phyloP scores from a whole-genome alignment of 2,329 filamentous ascomycete species.

The Cercospora sojina region DNA sequence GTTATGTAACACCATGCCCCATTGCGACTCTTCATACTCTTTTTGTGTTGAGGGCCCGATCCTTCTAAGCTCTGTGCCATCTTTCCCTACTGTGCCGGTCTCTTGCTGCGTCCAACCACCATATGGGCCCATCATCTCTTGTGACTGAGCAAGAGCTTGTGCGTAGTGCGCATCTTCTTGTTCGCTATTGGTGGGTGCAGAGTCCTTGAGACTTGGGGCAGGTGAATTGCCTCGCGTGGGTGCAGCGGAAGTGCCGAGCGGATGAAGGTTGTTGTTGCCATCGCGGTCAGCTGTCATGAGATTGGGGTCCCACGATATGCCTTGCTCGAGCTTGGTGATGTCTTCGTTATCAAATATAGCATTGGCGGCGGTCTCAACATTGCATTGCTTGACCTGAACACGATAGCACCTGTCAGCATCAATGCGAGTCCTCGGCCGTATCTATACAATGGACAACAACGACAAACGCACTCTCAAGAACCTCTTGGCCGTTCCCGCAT shows the following conservation, averaged over 20 bases:
- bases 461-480: conserved; percentile 33
- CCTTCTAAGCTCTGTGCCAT: conserved; percentile 38
- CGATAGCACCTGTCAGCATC: conserved; percentile 7
- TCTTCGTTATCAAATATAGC: conserved; percentile 38
- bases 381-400: conserved; percentile 35
- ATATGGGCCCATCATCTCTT: conserved; percentile 15
- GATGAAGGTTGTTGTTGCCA: conserved; percentile 33
- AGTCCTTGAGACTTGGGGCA: conserved; percentile 23
- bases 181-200: conserved; percentile 31
- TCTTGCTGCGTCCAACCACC: conserved; percentile 46
- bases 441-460: background rate
- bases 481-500: conserved; percentile 26
- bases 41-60: conserved; percentile 58
- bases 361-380: conserved; percentile 32
- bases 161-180: conserved; percentile 36
- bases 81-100: conserved; percentile 50
- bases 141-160: conserved; percentile 31
- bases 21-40: conserved; percentile 54
- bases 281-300: conserved; percentile 34
- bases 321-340: conserved; percentile 30
- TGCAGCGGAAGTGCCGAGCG: conserved; percentile 34
- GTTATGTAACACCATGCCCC: conserved; percentile 52
- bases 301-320: conserved; percentile 34
- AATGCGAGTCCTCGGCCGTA: background rate
- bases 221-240: conserved; percentile 36